These are phyloP conservation scores for Volvox reticuliferus DNA, from an alignment of 139 green algal genomes.

Conservation along the genomic window DNA sequence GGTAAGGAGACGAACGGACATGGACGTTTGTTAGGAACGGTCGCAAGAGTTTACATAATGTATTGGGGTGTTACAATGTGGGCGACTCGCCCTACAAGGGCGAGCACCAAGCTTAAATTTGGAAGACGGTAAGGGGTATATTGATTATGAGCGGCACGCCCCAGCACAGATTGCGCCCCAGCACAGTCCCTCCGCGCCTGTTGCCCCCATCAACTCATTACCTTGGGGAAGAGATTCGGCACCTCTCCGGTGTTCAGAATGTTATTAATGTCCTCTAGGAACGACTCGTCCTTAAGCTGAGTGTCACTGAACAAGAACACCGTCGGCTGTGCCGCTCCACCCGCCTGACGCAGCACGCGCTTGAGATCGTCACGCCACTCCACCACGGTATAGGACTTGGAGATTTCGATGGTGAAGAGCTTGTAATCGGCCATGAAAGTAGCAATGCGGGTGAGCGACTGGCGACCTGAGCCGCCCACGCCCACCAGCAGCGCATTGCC, in stretches of 20 bases:
- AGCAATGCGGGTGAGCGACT: slow-evolving; percentile 74
- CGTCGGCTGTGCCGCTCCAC: slow-evolving; percentile 54
- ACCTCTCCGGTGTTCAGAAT: slow-evolving; percentile 84
- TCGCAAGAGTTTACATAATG: too few relatives aligned
- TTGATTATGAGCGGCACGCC: too few relatives aligned
- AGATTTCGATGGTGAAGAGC: slow-evolving; percentile 77
- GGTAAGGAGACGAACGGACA: too few relatives aligned
- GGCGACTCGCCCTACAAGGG: too few relatives aligned
- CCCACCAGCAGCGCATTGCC: slow-evolving; percentile 80
- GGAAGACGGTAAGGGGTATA: too few relatives aligned
- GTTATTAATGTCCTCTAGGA: slow-evolving; percentile 89
- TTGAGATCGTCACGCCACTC: slow-evolving; percentile 87
- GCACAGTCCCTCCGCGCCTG: neutral
- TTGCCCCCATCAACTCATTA: neutral
- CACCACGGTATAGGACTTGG: slow-evolving; percentile 69
- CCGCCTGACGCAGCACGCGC: slow-evolving; percentile 69
- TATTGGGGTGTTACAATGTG: too few relatives aligned
- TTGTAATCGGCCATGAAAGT: slow-evolving; percentile 79
- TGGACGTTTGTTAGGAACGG: too few relatives aligned
- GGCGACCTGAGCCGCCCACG: slow-evolving; percentile 64
- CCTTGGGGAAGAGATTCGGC: slow-evolving; percentile 79
- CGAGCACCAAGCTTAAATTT: too few relatives aligned
- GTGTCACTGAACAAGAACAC: slow-evolving; percentile 85
- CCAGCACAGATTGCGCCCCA: neutral
- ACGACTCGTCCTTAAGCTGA: slow-evolving; percentile 82